Percentiles rank a stretch among this genome's conserved stretches.
These are phyloP conservation scores for Catharanthus roseus DNA, from an alignment of 257 asterid species.

Conservation along the genomic window DNA sequence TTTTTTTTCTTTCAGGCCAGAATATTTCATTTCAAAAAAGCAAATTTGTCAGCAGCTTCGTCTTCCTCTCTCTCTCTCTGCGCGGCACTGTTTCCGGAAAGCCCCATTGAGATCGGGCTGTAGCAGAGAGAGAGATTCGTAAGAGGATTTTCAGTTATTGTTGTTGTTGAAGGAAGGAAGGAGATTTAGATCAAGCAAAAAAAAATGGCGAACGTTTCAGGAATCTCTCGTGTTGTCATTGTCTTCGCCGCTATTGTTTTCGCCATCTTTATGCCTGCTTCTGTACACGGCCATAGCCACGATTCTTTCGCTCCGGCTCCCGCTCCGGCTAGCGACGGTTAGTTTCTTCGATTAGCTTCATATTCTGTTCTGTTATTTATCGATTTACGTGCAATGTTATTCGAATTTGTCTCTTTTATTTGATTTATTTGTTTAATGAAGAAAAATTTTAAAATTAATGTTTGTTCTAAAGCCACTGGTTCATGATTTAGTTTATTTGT, in stretches of 20 bases:
- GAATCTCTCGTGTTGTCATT: conserved; percentile 31
- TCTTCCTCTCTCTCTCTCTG: conserved; percentile 19
- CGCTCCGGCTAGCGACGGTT: conserved; percentile 68
- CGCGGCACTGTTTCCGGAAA: conserved; percentile 6
- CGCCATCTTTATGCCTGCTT: conserved; percentile 38
- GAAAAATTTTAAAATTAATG: not conserved
- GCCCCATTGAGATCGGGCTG: not conserved
- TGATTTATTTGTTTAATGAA: not conserved
- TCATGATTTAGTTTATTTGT: too few relatives aligned
- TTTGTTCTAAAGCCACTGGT: not conserved
- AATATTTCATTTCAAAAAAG: not conserved
- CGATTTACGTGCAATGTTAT: not conserved
- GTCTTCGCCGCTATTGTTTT: conserved; percentile 38
- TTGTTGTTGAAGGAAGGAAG: too few relatives aligned
- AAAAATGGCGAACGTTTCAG: conserved; percentile 32
- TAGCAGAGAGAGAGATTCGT: conserved; percentile 23
- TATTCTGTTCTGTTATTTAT: not conserved
- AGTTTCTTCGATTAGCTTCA: not conserved
- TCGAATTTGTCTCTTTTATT: not conserved
- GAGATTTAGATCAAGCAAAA: not conserved
- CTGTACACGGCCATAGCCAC: conserved; percentile 35
- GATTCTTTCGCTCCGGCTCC: conserved; percentile 43
- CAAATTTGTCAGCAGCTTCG: not conserved
- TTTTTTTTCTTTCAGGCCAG: too few relatives aligned
- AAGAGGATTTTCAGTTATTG: too few relatives aligned